Evolutionary conservation across 257 asterid genomes (phyloP).

Genomic region (Craterostigma plantagineum): DNA sequence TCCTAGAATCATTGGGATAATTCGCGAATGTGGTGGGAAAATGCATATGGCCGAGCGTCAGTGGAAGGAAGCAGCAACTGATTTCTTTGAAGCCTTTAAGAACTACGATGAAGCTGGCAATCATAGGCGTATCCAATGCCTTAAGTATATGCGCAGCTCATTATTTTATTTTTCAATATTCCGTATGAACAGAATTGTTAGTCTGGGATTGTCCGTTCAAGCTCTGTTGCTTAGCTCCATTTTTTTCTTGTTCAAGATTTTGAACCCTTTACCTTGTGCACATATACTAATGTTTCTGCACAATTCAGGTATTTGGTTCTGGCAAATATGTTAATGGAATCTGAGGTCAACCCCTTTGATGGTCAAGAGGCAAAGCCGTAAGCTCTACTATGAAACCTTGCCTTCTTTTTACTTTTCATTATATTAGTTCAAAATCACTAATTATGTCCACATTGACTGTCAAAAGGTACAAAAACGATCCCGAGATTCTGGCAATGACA

Average conservation of each 20-base stretch:
- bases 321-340: conserved; percentile 97
- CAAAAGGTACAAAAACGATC: conserved; percentile 76
- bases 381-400: conserved; percentile 14
- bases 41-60: conserved; percentile 98
- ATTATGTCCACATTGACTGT: conserved; percentile 4
- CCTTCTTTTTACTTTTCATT: conserved; percentile 6
- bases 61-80: conserved; percentile 96
- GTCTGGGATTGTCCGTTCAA: no score
- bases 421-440: no score
- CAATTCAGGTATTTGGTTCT: conserved; percentile 74
- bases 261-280: no score
- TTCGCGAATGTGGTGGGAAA: conserved; percentile 99
- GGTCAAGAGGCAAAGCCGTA: conserved; percentile 99
- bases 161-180: conserved; percentile 2
- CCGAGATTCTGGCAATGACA: conserved; percentile 96
- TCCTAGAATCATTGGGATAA: conserved; percentile 97
- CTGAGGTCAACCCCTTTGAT: conserved; percentile 93
- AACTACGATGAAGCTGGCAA: conserved; percentile 98
- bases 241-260: not conserved
- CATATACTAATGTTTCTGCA: not conserved
- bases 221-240: no score
- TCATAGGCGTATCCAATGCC: conserved; percentile 89
- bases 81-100: conserved; percentile 93
- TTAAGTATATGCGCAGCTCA: conserved; percentile 38
- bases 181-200: no score